Conservation (phyloP, 2,329 filamentous ascomycete species). For the Colletotrichum sp. region DNA sequence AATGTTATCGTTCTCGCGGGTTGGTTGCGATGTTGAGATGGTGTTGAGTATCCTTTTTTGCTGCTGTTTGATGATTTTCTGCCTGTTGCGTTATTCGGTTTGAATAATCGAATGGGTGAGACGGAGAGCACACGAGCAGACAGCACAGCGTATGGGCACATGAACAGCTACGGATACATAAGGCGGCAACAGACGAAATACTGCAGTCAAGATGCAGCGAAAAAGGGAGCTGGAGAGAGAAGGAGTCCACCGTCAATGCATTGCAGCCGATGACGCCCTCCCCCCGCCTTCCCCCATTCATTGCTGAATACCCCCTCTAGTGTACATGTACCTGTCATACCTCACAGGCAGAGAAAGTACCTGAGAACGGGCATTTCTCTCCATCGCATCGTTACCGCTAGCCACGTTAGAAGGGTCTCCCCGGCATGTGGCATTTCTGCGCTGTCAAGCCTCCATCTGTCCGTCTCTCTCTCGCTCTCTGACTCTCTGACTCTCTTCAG, state of each 20-base stretch:
- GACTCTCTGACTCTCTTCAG: not conserved
- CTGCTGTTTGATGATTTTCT: not conserved
- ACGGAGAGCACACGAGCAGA: not conserved
- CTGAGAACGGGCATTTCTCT: not conserved
- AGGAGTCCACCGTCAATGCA: conserved; percentile 3
- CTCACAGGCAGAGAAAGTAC: not conserved
- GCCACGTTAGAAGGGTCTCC: conserved; percentile 17
- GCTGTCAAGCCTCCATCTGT: not conserved
- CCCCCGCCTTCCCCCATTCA: not conserved
- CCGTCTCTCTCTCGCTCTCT: not conserved
- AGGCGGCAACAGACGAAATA: not conserved
- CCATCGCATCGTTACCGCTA: not conserved
- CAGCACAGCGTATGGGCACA: not conserved
- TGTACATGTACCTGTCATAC: not conserved
- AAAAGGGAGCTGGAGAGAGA: not conserved
- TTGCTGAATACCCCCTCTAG: not conserved
- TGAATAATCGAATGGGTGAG: not conserved
- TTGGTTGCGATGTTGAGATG: not conserved
- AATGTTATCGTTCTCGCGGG: not conserved
- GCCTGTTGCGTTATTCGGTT: not conserved
- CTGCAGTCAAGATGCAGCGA: not conserved
- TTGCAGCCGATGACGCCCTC: conserved; percentile 12
- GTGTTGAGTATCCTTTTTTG: not conserved
- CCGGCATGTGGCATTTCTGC: conserved; percentile 7
- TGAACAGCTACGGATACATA: not conserved